Conservation (phyloP, 2,329 filamentous ascomycete genomes). For the Cladophialophora exuberans region DNA sequence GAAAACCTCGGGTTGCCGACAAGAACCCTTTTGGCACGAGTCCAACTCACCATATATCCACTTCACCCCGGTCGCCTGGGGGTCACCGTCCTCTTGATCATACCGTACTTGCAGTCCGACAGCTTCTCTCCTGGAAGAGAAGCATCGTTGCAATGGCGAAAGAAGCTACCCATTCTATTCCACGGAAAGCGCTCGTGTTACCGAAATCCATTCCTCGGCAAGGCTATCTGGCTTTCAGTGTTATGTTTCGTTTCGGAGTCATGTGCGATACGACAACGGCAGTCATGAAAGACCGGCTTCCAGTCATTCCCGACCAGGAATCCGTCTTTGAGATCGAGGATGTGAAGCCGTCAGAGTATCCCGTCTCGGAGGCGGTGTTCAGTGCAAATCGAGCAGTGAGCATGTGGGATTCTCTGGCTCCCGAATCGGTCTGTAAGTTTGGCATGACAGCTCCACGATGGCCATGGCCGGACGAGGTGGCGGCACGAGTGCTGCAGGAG, state of each 20-base stretch:
- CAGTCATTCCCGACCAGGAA: constrained; percentile 13
- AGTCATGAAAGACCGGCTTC: constrained; percentile 13
- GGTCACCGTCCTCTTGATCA: not conserved
- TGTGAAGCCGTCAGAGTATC: constrained; percentile 6
- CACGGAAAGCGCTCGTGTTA: not conserved
- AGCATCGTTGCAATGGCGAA: not conserved
- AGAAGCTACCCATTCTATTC: not conserved
- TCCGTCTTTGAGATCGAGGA: constrained; percentile 16
- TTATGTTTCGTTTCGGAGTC: constrained; percentile 16
- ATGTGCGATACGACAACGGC: constrained; percentile 14
- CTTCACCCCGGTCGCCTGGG: not conserved
- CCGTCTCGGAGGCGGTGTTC: constrained; percentile 7
- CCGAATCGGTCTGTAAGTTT: not conserved
- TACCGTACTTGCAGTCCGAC: not conserved
- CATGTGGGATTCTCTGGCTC: constrained; percentile 5
- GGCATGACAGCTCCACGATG: constrained; percentile 6
- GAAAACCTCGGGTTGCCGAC: constrained; percentile 9
- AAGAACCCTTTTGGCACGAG: not conserved
- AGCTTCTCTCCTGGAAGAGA: not conserved
- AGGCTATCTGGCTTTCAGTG: constrained; percentile 9
- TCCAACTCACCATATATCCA: not conserved
- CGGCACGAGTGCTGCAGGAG: constrained; percentile 3
- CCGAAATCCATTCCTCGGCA: not conserved
- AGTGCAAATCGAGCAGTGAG: constrained; percentile 1
- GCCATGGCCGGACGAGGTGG: constrained; percentile 4